Conservation (phyloP, 345 rosid species). For the Euphorbia peplus region DNA sequence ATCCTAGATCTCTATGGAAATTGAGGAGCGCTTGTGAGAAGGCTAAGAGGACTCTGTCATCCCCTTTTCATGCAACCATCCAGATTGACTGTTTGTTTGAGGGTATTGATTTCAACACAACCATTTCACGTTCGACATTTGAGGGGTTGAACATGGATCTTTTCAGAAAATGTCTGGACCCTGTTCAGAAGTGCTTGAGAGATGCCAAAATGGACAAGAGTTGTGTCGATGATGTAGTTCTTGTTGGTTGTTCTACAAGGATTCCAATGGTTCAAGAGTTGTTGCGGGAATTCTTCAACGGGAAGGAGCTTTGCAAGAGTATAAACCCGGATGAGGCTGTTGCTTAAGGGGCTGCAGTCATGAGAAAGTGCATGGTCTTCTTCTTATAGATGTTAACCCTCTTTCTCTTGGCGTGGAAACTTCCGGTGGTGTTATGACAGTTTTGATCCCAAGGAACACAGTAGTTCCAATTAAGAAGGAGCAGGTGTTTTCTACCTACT, state of each 20-base stretch:
- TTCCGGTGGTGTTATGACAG: background rate
- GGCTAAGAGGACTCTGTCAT: background rate
- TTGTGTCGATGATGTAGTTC: background rate
- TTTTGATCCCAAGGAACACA: conserved; percentile 18
- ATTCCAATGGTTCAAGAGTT: background rate
- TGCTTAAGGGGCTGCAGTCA: background rate
- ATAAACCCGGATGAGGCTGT: background rate
- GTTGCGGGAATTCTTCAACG: background rate
- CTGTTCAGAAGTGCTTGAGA: background rate
- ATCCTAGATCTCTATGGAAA: background rate
- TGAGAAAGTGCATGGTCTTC: background rate
- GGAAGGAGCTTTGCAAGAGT: background rate
- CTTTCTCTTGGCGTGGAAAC: background rate
- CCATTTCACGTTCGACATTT: background rate
- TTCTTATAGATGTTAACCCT: background rate
- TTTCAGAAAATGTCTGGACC: background rate
- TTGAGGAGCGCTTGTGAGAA: background rate
- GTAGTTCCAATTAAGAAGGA: conserved; percentile 20
- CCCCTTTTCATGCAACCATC: background rate
- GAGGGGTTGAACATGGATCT: background rate
- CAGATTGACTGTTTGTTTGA: background rate
- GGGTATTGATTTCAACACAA: background rate
- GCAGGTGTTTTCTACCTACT: conserved; percentile 14
- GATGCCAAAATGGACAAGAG: background rate
- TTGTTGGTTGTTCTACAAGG: background rate